Evolutionary conservation across 495 filamentous ascomycete species (phyloP).

Genomic region (Barbatosphaeria neglecta): DNA sequence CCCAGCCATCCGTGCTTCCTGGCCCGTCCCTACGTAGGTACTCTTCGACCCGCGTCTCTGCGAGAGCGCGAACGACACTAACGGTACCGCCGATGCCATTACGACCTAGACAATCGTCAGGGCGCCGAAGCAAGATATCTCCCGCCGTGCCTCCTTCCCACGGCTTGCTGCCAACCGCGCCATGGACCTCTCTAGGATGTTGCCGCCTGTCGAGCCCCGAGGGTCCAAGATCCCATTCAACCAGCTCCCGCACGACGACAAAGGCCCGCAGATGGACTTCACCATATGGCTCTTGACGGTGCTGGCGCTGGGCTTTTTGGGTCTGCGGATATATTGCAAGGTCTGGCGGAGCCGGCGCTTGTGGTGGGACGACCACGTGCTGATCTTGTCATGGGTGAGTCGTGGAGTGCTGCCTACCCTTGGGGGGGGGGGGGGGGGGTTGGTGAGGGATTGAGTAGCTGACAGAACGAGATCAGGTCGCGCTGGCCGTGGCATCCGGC

Average conservation of each 20-base stretch:
- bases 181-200: neutral
- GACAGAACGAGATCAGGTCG: neutral
- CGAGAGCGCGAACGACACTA: neutral
- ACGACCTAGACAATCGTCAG: neutral
- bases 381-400: slow-evolving; percentile 29
- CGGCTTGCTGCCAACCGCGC: too few relatives aligned
- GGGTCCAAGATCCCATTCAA: neutral
- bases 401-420: neutral
- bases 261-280: slow-evolving; percentile 28
- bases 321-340: slow-evolving; percentile 24
- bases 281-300: slow-evolving; percentile 25
- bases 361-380: slow-evolving; percentile 25
- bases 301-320: slow-evolving; percentile 22
- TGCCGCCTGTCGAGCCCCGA: neutral
- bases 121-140: neutral
- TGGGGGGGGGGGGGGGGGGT: too few relatives aligned
- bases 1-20: neutral
- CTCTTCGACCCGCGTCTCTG: neutral
- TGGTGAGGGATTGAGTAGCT: neutral
- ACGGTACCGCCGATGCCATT: neutral
- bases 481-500: neutral
- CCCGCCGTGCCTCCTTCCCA: neutral
- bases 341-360: slow-evolving; percentile 15
- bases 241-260: slow-evolving; percentile 6
- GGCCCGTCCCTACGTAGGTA: neutral